These are phyloP conservation scores for Graphiopsis chlorocephala DNA, from an alignment of 2,329 filamentous ascomycete species.

Conservation along the genomic window DNA sequence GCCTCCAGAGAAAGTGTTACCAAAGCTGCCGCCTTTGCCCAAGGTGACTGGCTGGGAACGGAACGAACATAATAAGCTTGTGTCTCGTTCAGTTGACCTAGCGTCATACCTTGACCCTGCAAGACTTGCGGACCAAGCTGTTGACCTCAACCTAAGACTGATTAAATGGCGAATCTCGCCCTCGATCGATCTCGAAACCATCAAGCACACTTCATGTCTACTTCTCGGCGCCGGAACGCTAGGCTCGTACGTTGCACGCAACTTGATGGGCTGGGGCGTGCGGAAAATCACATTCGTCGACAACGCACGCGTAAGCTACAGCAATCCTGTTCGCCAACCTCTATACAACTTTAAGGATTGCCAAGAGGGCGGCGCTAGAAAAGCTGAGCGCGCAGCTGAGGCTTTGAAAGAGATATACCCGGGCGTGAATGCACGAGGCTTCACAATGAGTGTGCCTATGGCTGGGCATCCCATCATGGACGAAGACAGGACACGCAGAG, in stretches of 20 bases:
- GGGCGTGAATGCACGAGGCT: slow-evolving; percentile 76
- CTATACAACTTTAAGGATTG: slow-evolving; percentile 91
- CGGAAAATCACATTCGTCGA: slow-evolving; percentile 94
- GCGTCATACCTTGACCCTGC: slow-evolving; percentile 91
- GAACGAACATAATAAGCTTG: slow-evolving; percentile 72
- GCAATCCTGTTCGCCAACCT: slow-evolving; percentile 92
- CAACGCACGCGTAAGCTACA: slow-evolving; percentile 89
- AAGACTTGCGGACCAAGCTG: slow-evolving; percentile 84
- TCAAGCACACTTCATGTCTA: slow-evolving; percentile 87
- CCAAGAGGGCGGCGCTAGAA: slow-evolving; percentile 75
- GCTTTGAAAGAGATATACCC: slow-evolving; percentile 85
- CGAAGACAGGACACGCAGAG: slow-evolving; percentile 63
- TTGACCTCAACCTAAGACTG: slow-evolving; percentile 92
- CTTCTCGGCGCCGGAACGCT: slow-evolving; percentile 89
- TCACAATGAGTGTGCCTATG: slow-evolving; percentile 89
- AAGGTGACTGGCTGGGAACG: slow-evolving; percentile 96
- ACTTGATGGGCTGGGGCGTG: slow-evolving; percentile 92
- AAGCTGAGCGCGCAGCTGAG: slow-evolving; percentile 77
- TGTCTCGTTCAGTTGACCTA: slow-evolving; percentile 74
- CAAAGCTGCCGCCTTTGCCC: slow-evolving; percentile 54
- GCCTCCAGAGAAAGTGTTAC: slow-evolving; percentile 37
- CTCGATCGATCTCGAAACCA: slow-evolving; percentile 77
- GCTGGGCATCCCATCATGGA: slow-evolving; percentile 84
- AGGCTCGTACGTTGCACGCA: slow-evolving; percentile 88
- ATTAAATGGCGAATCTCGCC: slow-evolving; percentile 99